phyloP scores from a whole-genome alignment of 257 asterid genomes.

The Solanum chmielewskii region DNA sequence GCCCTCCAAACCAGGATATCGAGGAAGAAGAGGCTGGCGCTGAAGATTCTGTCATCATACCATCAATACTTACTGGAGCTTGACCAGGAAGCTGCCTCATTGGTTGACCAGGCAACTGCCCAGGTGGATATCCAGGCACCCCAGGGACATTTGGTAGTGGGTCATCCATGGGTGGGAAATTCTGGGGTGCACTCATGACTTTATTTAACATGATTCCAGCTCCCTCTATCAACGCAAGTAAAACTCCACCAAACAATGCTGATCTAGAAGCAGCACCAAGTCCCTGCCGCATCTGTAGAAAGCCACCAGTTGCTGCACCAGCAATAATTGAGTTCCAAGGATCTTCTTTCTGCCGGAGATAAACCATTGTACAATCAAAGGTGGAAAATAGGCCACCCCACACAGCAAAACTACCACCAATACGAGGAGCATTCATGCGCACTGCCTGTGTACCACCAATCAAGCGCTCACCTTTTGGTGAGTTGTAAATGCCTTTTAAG shows the following conservation, averaged over 20 bases:
- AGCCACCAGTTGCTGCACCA: constrained; percentile 27
- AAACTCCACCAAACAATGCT: constrained; percentile 19
- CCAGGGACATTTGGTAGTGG: constrained; percentile 35
- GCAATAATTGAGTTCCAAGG: constrained; percentile 28
- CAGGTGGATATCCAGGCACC: constrained; percentile 21
- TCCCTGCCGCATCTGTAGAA: constrained; percentile 23
- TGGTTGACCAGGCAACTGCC: constrained; percentile 43
- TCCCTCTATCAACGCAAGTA: constrained; percentile 23
- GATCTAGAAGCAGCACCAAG: constrained; percentile 7
- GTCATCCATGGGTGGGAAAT: constrained; percentile 59
- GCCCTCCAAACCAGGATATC: constrained; percentile 69
- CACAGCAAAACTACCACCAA: constrained; percentile 24
- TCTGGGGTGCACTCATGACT: constrained; percentile 9
- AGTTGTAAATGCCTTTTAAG: constrained; percentile 24
- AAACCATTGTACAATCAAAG: constrained; percentile 22
- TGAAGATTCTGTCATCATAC: constrained; percentile 13
- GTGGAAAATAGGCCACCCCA: constrained; percentile 25
- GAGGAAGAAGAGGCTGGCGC: constrained; percentile 23
- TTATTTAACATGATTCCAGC: constrained; percentile 20
- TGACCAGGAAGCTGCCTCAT: constrained; percentile 64
- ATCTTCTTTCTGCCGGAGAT: constrained; percentile 24
- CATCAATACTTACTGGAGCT: constrained; percentile 39
- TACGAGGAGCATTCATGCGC: constrained; percentile 23
- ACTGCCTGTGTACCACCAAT: constrained; percentile 21
- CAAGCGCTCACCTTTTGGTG: constrained; percentile 24